Evolutionary conservation across 257 asterid genomes (phyloP), one percentile per base, ranked within the genome.

Genomic region (Solanum dulcamara): DNA sequence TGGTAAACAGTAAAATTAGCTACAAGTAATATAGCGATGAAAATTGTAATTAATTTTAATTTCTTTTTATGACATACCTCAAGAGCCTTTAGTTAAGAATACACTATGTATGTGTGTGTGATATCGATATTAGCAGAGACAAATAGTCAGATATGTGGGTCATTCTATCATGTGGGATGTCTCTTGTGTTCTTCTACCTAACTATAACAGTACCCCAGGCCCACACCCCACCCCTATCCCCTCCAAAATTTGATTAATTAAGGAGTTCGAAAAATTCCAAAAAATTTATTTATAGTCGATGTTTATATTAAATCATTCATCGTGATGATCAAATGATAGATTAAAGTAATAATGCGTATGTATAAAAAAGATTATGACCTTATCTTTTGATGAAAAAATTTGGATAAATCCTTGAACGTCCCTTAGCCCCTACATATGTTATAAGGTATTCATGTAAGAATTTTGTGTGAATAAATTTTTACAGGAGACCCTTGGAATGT

Each of bases 91-190:
- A 40, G 9, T 40, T 40, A 40, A 40, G 11, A 40, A 40, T 40
- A 40, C 44, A 40, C 13, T n/a, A n/a, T n/a, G n/a, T n/a, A n/a
- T n/a, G 7, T 57, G 37, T 62, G 33, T 26, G 20, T 62, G 89
- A 89, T 68, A 85, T 85, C 89, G 91, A 89, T 85, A 70, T 85
- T 81, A 85, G 88, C 88, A 83, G 90, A 86, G 90, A 91, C 92
- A 86, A 26, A 67, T 81, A 71, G 87, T 88, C 83, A 60, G 88
- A 82, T 70, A 67, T 57, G 89, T 91, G 91, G 93, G 92, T 86
- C 93, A 80, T 72, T n/a, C 26, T 30, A 80, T 88, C 93, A 91
- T 86, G 92, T 91, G 91, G 89, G 91, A 85, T 89, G 93, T 88
- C 83, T 79, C 64, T 81, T 67, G 68, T 80, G 85, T 68, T 53